Evolutionary conservation across 2,329 filamentous ascomycete species (phyloP), one percentile per base, ranked within the genome.

Genomic region (Zelopaecilomyces penicillatus): DNA sequence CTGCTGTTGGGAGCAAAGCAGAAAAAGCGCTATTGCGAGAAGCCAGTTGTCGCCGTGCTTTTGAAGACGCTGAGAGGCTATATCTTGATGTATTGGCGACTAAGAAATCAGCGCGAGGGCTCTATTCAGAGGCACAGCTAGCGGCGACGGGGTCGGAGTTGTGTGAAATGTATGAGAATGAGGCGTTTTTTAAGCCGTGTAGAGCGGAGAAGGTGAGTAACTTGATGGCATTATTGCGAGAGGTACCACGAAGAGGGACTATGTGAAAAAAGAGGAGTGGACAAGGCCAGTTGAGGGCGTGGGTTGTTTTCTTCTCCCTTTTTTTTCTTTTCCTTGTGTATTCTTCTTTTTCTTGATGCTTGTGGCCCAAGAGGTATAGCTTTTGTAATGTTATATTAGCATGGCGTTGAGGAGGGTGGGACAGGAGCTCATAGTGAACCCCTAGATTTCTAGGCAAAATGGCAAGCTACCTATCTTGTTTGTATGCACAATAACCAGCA

Each of bases 81-180:
- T 59, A 59, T 42, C 50, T 55, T n/a, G 55, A 58, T 4, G 52
- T 53, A 5, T 36, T 60, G 3, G 30, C 28, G 8, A 50, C 54
- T 12, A 54, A 57, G 43, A 51, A 49, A 37, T 48, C 49, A 2
- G 56, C 56, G 27, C 41, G 46, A 11, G 49, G 52, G 10, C 19
- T 58, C 2, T 59, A 60, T 41, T 37, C 49, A 5, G 48, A 56
- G 27, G 50, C 52, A 12, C 45, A 54, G 19, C 38, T 58, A 11
- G 7, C 55, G 35, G 44, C 45, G 7, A 58, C 57, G 7, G 55
- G 48, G 6, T 52, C 51, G 4, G 54, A 58, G 45, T 37, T 59
- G 41, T 46, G 47, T 11, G 54, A 60, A 43, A 59, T 58, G 57
- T 59, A 58, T 36, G 55, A 59, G 41, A 53, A 51, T 12, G 57